A percentile compares a stretch with the other conserved stretches of the same genome.
phyloP scores from a whole-genome alignment of 495 filamentous ascomycete species.

The Penicillium roqueforti region DNA sequence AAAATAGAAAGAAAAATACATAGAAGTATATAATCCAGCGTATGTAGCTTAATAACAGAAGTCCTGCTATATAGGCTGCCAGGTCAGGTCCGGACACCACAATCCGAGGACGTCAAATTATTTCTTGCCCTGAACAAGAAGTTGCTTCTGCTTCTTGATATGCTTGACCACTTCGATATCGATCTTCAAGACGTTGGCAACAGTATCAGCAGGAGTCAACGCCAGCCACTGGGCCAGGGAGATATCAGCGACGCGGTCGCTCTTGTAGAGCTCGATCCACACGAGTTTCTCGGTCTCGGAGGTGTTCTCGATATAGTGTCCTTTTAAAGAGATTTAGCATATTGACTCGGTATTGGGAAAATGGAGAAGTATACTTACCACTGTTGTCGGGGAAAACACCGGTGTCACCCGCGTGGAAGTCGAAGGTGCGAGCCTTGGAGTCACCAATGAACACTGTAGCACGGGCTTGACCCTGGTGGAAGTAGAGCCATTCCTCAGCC shows the following conservation, averaged over 20 bases:
- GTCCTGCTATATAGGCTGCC: background rate
- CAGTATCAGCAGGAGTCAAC: constrained; percentile 56
- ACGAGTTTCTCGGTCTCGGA: constrained; percentile 55
- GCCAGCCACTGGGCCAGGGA: constrained; percentile 62
- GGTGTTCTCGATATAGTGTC: constrained; percentile 65
- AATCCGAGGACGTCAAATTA: background rate
- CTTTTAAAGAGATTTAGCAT: constrained; percentile 11
- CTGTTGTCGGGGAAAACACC: constrained; percentile 62
- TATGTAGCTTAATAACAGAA: background rate
- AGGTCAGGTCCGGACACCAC: background rate
- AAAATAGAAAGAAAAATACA: background rate
- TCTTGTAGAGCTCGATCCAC: constrained; percentile 65
- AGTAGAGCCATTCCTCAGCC: constrained; percentile 65
- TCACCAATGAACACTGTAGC: constrained; percentile 60
- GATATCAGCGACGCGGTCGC: constrained; percentile 59
- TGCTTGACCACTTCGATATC: constrained; percentile 51
- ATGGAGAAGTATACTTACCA: constrained; percentile 27
- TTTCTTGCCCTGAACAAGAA: constrained; percentile 33
- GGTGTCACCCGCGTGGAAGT: constrained; percentile 61
- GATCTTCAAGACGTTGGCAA: constrained; percentile 55
- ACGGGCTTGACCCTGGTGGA: constrained; percentile 53
- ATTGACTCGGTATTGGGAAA: background rate
- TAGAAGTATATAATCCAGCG: background rate
- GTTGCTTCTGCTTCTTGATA: constrained; percentile 62
- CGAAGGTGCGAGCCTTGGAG: constrained; percentile 56